These are phyloP conservation scores for Dendrobium catenatum DNA, from an alignment of 106 monocot species.

Conservation along the genomic window DNA sequence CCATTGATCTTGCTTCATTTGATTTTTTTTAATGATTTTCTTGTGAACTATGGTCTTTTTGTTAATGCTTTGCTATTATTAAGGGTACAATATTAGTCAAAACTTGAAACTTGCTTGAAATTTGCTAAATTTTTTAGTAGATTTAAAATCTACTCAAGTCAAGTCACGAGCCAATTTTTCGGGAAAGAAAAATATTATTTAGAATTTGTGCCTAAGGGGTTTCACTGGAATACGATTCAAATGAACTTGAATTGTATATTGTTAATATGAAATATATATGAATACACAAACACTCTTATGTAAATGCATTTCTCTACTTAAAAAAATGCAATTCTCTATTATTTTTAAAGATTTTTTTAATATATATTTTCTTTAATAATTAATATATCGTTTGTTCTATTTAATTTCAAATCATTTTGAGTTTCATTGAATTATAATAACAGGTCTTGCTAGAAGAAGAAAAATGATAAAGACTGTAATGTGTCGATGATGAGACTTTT, in stretches of 20 bases:
- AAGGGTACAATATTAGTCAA: neutral
- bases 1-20: neutral
- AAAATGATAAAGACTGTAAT: neutral
- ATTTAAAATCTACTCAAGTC: neutral
- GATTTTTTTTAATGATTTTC: neutral
- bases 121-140: neutral
- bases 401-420: neutral
- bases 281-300: neutral
- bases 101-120: neutral
- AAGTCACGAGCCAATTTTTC: no score
- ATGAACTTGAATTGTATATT: neutral
- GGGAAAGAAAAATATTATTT: no score
- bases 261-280: neutral
- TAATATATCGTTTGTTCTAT: neutral
- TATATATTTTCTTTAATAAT: neutral
- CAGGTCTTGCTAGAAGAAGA: neutral
- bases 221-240: neutral
- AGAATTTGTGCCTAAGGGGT: no score
- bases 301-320: neutral
- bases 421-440: neutral
- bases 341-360: neutral
- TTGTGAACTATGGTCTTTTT: neutral
- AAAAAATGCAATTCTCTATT: neutral
- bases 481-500: neutral
- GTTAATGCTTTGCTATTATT: neutral